Percentiles rank a stretch among this genome's conserved stretches.
phyloP scores from a whole-genome alignment of 768 basidiomycete species.

The Pisolithus albus region DNA sequence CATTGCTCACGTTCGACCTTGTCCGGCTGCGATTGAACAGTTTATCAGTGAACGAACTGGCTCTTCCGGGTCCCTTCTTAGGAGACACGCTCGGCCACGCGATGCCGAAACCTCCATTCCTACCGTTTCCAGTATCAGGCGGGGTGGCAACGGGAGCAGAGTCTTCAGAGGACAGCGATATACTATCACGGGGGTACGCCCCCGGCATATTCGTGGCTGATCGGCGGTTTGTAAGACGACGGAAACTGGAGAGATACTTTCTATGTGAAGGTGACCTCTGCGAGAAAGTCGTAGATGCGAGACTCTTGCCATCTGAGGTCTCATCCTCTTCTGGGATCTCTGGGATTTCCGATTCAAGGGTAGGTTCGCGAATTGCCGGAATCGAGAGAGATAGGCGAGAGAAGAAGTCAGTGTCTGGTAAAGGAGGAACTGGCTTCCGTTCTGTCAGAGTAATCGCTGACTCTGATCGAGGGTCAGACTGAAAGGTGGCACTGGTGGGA shows the following conservation, averaged over 20 bases:
- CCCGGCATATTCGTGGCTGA: slow-evolving; percentile 36
- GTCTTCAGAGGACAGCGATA: slow-evolving; percentile 65
- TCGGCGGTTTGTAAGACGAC: slow-evolving; percentile 35
- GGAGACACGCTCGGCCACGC: slow-evolving; percentile 45
- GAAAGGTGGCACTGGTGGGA: slow-evolving; percentile 22
- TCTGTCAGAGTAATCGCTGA: slow-evolving; percentile 20
- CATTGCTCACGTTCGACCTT: slow-evolving; percentile 44
- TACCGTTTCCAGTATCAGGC: slow-evolving; percentile 35
- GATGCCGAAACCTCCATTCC: slow-evolving; percentile 27
- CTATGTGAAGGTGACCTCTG: slow-evolving; percentile 43
- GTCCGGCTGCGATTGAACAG: slow-evolving; percentile 50
- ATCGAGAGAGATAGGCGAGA: slow-evolving; percentile 25
- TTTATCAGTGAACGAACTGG: slow-evolving; percentile 55
- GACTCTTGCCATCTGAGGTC: slow-evolving; percentile 22
- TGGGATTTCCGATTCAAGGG: slow-evolving; percentile 12
- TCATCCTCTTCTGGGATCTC: slow-evolving; percentile 19
- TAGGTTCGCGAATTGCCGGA: slow-evolving; percentile 25
- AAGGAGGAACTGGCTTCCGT: slow-evolving; percentile 8
- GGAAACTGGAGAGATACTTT: slow-evolving; percentile 44
- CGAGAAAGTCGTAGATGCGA: slow-evolving; percentile 37
- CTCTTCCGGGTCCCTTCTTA: slow-evolving; percentile 48
- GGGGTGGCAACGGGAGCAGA: slow-evolving; percentile 56
- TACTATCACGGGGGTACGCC: slow-evolving; percentile 48
- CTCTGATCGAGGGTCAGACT: slow-evolving; percentile 12
- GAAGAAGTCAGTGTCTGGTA: slow-evolving; percentile 14